phyloP scores from a whole-genome alignment of 2,329 filamentous ascomycete genomes.

The Fulvia fulva region DNA sequence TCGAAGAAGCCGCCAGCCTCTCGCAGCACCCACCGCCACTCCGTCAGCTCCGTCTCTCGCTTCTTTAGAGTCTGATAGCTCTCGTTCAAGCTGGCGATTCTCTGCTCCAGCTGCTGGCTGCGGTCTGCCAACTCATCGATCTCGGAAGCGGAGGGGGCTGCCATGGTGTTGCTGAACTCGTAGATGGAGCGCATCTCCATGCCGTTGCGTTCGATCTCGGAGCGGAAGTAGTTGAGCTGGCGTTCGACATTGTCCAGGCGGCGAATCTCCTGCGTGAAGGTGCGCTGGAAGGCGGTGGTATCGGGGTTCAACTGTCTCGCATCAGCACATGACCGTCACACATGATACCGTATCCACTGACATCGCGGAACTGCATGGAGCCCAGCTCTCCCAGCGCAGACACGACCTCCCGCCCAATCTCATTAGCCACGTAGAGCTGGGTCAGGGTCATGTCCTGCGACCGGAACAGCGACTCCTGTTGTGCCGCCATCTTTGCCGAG shows the following conservation, averaged over 20 bases:
- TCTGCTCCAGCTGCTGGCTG: conserved; percentile 86
- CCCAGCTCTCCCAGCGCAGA: conserved; percentile 94
- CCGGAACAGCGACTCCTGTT: conserved; percentile 93
- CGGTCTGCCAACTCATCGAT: conserved; percentile 94
- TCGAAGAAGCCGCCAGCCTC: conserved; percentile 98
- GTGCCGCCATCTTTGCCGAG: conserved; percentile 50
- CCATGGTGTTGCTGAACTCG: conserved; percentile 77
- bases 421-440: conserved; percentile 98
- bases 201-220: conserved; percentile 89
- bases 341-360: conserved; percentile 48
- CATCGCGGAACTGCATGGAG: conserved; percentile 94
- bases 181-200: conserved; percentile 86
- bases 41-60: conserved; percentile 90
- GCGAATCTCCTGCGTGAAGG: conserved; percentile 96
- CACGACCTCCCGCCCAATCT: conserved; percentile 96
- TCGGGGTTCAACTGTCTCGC: conserved; percentile 76
- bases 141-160: conserved; percentile 84
- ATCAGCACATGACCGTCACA: conserved; percentile 19
- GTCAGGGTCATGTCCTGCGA: conserved; percentile 99
- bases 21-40: conserved; percentile 96
- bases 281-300: conserved; percentile 90
- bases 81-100: conserved; percentile 87
- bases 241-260: conserved; percentile 96
- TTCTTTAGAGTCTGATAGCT: conserved; percentile 99
- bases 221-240: conserved; percentile 91